Base-by-base conservation (phyloP, 345 rosid genomes). In the Pugionium cornutum region DNA sequence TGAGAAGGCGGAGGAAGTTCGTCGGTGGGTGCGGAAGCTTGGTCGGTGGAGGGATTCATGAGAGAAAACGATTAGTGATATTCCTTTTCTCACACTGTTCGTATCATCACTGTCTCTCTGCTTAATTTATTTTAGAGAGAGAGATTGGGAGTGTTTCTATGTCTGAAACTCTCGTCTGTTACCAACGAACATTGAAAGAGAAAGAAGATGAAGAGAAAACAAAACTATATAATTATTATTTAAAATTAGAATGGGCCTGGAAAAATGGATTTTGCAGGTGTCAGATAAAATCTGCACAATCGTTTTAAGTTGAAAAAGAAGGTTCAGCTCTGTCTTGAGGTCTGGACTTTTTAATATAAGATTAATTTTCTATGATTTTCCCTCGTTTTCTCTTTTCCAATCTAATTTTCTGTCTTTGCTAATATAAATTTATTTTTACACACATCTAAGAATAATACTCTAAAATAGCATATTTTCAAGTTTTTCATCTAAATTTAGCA, bases 1-100 rank as follows among this genome's bases (percentile, higher is more conserved):
- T 84, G 99, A 53, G 82, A 77, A 5, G 89, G 86, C 52, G 52
- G 72, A 74, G 76, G 81, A 75, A 96, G 34, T 9, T 69, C 68
- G 42, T 47, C 54, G 78, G 36, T 65, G 71, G 36, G 37, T 78
- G 74, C 31, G 50, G 78, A 1, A 57, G 57, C 27, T 50, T 55
- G 53, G 32, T 73, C 75, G 26, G 87, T 81, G 63, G 83, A 86
- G 67, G 82, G 77, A 89, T 85, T 86, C 98, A 92, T 92, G 68
- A 76, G 86, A 79, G 75, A 72, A 56, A 74, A 78, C 76, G 81
- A 68, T 53, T 66, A 57, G 69, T 51, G 71, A 73, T 60, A 42
- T 75, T 69, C 79, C 41, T 58, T 67, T 66, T 69, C 76, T 60
- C 36, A 18, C 73, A 82, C 64, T 58, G 84, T 73, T 89, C 85